Conservation (phyloP, 441 rosid species). For the Omphalea diandra region DNA sequence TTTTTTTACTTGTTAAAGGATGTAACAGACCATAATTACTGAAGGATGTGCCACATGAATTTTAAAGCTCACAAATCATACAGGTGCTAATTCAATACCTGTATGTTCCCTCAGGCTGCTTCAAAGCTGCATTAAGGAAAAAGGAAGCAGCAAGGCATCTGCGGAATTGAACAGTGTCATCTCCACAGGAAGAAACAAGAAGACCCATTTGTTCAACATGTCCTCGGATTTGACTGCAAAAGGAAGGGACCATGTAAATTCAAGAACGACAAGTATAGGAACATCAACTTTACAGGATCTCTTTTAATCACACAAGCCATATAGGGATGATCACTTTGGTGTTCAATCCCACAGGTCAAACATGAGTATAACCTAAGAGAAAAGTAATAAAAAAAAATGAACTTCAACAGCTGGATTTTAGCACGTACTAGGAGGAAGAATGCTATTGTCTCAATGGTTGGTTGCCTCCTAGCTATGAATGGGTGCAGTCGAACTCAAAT, state of each 20-base stretch:
- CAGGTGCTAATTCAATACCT: constrained; percentile 40
- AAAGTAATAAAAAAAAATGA: background rate
- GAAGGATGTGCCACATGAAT: constrained; percentile 13
- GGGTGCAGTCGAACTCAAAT: no score
- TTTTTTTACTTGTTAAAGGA: background rate
- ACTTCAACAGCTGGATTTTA: no score
- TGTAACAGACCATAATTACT: constrained; percentile 7
- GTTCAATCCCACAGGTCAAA: background rate
- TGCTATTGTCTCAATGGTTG: no score
- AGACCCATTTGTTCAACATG: constrained; percentile 82
- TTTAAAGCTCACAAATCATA: constrained; percentile 18
- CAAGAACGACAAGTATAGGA: constrained; percentile 5
- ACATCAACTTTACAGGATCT: constrained; percentile 3
- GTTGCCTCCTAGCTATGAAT: no score
- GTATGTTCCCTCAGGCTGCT: constrained; percentile 83
- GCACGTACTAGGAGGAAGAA: no score
- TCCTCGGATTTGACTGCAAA: constrained; percentile 73
- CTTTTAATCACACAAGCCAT: background rate
- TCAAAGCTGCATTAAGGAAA: constrained; percentile 90
- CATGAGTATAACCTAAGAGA: background rate
- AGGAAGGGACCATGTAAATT: constrained; percentile 19
- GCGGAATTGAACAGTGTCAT: constrained; percentile 70
- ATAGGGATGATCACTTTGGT: background rate
- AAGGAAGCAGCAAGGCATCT: constrained; percentile 92
- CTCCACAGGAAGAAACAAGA: constrained; percentile 70